Base-by-base conservation (phyloP, 129 eudicot genomes). In the Flaveria brownii region DNA sequence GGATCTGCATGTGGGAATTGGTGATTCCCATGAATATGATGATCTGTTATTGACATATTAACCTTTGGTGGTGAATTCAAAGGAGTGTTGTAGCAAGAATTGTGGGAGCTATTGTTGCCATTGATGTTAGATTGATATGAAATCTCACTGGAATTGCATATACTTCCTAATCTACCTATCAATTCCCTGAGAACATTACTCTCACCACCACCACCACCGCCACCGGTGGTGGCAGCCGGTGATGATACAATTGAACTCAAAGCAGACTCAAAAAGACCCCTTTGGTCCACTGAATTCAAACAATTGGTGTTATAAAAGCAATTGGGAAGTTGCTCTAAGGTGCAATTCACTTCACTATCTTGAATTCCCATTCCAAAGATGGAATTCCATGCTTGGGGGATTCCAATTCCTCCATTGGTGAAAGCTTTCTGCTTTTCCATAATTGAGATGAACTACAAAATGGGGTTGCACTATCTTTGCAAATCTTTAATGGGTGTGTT, bases 231-330 rank as follows among this genome's bases (percentile, higher is more conserved):
- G 18, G 81, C 78, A 9, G 85, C 82, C 3, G 98, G 96, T 13
- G 98, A 90, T 0, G 96, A 90, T 11, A 93, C 95, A 68, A 93
- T 85, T 56, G 98, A 93, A 79, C 95, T 90, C 76, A 93, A 77
- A 45, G 96, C 88, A 63, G 98, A 93, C 82, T 93, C 98, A 78
- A 93, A 93, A 20, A 91, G 82, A 68, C 88, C 92, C n/a, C 65
- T 87, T 68, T 92, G 96, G 77, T 87, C 91, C 15, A 87, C 75
- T 72, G 93, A 80, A 69, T 81, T 85, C 0, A 86, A 88, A 84
- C 86, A 84, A 80, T 79, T 87, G 72, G 93, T 82, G 69, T 85
- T 83, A 73, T 82, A 88, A 57, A 86, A 86, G 63, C 79, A 77
- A 62, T 77, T 79, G 16, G 77, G 72, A 18, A 74, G 79, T 22